Conservation (phyloP, 495 filamentous ascomycete genomes). For the Trichocladium antarcticum region DNA sequence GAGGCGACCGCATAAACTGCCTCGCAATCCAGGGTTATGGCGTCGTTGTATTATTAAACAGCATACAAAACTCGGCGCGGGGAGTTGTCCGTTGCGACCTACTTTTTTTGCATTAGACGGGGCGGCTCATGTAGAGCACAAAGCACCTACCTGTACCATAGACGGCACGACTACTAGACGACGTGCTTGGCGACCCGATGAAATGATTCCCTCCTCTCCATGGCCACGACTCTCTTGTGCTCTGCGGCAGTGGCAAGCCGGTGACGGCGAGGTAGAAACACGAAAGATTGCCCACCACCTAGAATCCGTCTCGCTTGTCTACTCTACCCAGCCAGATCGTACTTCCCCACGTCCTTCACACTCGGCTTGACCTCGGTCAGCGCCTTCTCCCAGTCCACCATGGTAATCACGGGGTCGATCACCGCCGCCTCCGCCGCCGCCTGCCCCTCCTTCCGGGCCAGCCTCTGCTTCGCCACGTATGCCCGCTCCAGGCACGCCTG, state of each 20-base stretch:
- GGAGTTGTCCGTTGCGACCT: neutral
- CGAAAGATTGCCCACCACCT: too few species aligned
- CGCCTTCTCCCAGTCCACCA: conserved; percentile 68
- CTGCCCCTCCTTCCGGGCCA: neutral
- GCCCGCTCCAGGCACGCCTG: conserved; percentile 60
- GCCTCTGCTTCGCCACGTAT: conserved; percentile 20
- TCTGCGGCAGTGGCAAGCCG: too few species aligned
- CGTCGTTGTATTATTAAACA: conserved; percentile 10
- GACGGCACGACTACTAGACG: conserved; percentile 11
- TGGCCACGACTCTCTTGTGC: too few species aligned
- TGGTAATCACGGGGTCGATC: conserved; percentile 41
- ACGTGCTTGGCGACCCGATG: conserved; percentile 13
- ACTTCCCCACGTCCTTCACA: conserved; percentile 50
- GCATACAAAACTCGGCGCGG: neutral
- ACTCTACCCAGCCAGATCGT: conserved; percentile 4
- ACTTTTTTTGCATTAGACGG: conserved; percentile 18
- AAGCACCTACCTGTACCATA: conserved; percentile 11
- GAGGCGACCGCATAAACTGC: conserved; percentile 47
- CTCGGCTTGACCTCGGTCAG: conserved; percentile 62
- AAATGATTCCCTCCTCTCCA: conserved; percentile 7
- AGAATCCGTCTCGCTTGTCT: too few species aligned
- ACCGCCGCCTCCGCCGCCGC: conserved; percentile 6
- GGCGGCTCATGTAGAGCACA: conserved; percentile 10
- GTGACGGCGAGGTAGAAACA: too few species aligned
- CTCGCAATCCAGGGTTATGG: neutral